These are phyloP conservation scores for Irpex sp. DNA, from an alignment of 1,284 basidiomycete species.

Conservation along the genomic window DNA sequence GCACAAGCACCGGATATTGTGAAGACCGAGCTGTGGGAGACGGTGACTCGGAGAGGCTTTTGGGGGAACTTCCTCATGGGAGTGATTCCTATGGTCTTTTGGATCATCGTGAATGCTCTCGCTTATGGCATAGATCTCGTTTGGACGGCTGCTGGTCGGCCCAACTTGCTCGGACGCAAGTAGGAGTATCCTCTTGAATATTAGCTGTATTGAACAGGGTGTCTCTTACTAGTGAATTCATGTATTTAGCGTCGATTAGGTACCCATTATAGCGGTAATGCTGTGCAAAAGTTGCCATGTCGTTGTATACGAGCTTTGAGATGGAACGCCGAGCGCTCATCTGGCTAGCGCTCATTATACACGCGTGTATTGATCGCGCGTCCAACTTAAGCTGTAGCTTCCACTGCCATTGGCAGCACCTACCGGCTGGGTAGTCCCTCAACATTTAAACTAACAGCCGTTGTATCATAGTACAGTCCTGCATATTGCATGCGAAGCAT, in stretches of 20 bases:
- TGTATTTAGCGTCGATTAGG: too few relatives aligned
- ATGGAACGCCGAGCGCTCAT: too few relatives aligned
- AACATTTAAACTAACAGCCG: neutral
- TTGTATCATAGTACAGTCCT: neutral
- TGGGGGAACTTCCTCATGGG: slow-evolving; percentile 63
- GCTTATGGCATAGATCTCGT: neutral
- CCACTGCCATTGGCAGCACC: too few relatives aligned
- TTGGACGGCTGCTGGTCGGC: neutral
- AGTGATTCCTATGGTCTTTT: slow-evolving; percentile 50
- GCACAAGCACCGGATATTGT: slow-evolving; percentile 39
- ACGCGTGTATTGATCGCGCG: too few relatives aligned
- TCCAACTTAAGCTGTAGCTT: too few relatives aligned
- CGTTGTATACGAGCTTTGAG: too few relatives aligned
- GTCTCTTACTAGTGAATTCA: too few relatives aligned
- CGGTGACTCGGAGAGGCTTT: slow-evolving; percentile 53
- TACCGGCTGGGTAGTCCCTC: neutral
- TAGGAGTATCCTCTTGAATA: neutral
- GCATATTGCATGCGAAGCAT: neutral
- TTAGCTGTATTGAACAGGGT: too few relatives aligned
- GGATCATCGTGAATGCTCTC: slow-evolving; percentile 13
- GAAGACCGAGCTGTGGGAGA: slow-evolving; percentile 63
- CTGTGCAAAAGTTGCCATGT: too few relatives aligned
- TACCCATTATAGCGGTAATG: too few relatives aligned
- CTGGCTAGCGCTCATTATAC: too few relatives aligned
- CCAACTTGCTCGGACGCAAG: neutral